Base-by-base conservation (phyloP, 345 rosid genomes). In the Citropsis articulata region DNA sequence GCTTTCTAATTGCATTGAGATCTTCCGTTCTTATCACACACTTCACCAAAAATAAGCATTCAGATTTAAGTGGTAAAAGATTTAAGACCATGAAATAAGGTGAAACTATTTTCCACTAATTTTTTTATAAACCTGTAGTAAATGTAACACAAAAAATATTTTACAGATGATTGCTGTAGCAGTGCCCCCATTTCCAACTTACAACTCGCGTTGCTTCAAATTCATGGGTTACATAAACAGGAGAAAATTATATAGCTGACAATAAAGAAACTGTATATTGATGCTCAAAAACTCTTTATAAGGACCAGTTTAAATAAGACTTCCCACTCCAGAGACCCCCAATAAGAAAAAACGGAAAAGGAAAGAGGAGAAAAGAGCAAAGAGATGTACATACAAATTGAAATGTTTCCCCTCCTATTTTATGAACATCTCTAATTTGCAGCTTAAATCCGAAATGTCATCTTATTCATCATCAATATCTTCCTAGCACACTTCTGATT, bases 401-500 rank as follows among this genome's bases (percentile, higher is more conserved):
- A 36, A 36, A 25, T 40, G 24, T 53, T 66, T 55, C 66, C 57
- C 45, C 71, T 55, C 25, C 4, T 59, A 31, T 65, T 30, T 63
- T 16, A 31, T 8, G 9, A 66, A 35, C 6, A 24, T 55, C 27
- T 36, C 36, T 42, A 56, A 56, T 35, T 76, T 67, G 67, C 56
- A 76, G 38, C 19, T 25, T n/a, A 35, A 38, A 73, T 5, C 9
- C 24, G 7, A 48, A 55, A 16, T 25, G 31, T 35, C 6, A 76
- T 7, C 66, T 9, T 7, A n/a, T 57, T 45, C 28, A 27, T 40
- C 35, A 57, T 88, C 79, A 93, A 77, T 90, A 95, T 86, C 83
- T 93, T 80, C 83, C 85, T 31, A 93, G 84, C 69, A 84, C 14
- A 64, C 85, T 91, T 82, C 95, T 83, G 33, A 92, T 77, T 21